Percentiles rank a stretch among this genome's conserved stretches.
Conservation (phyloP, 2,329 filamentous ascomycete genomes). For the Clarireedia hainanense region DNA sequence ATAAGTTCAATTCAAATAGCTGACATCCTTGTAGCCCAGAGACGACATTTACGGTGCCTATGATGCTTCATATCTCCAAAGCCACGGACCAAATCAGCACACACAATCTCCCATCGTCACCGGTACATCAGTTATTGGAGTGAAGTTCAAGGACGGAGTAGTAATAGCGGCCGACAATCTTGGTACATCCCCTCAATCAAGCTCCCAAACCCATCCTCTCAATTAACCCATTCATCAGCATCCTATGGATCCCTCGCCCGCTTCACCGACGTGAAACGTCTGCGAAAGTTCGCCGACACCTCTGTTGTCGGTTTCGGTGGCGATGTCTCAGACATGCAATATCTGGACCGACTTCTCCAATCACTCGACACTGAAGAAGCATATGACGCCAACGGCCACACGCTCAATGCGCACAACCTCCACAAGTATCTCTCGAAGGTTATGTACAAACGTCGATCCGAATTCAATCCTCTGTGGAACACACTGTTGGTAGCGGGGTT, state of each 20-base stretch:
- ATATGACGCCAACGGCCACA: slow-evolving; percentile 50
- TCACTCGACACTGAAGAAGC: slow-evolving; percentile 84
- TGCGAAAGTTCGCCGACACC: slow-evolving; percentile 77
- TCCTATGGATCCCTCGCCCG: slow-evolving; percentile 96
- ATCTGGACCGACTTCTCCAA: slow-evolving; percentile 84
- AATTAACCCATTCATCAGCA: slow-evolving; percentile 43
- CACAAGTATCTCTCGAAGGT: slow-evolving; percentile 96
- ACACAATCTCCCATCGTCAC: slow-evolving; percentile 92
- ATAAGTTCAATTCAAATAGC: slow-evolving; percentile 19
- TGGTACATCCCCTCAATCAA: slow-evolving; percentile 42
- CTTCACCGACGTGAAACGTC: slow-evolving; percentile 93
- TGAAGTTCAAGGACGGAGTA: slow-evolving; percentile 95
- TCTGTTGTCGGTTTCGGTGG: slow-evolving; percentile 90
- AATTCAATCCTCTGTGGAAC: slow-evolving; percentile 98
- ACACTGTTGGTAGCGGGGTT: slow-evolving; percentile 85
- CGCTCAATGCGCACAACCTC: slow-evolving; percentile 83
- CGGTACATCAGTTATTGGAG: slow-evolving; percentile 86
- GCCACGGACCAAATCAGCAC: slow-evolving; percentile 66
- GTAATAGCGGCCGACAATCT: slow-evolving; percentile 97
- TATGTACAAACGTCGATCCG: slow-evolving; percentile 87
- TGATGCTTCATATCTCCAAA: slow-evolving; percentile 76
- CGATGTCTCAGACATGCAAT: slow-evolving; percentile 99
- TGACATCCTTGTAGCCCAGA: slow-evolving; percentile 61
- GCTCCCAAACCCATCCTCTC: slow-evolving; percentile 9
- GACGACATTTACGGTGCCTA: slow-evolving; percentile 96